Conservation (phyloP, 2,329 filamentous ascomycete species). For the Cordyceps pruinosa region DNA sequence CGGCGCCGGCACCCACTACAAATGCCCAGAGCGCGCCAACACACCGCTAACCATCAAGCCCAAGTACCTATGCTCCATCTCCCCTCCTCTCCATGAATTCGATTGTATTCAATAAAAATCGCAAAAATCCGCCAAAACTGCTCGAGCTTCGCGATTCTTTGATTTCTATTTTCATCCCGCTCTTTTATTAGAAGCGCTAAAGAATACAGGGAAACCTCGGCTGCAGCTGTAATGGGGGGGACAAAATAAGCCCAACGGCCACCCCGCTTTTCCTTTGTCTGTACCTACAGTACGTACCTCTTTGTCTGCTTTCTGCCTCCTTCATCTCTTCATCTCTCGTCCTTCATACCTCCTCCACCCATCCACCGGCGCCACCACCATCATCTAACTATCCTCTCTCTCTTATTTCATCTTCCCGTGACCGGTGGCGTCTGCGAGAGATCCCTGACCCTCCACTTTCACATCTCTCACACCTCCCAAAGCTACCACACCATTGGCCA, state of each 20-base stretch:
- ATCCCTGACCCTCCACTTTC: not conserved
- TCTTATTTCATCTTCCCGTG: not conserved
- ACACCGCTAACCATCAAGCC: conserved; percentile 1
- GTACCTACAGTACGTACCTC: not conserved
- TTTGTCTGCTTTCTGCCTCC: not conserved
- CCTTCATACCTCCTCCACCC: not conserved
- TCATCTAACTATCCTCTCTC: not conserved
- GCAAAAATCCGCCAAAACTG: not conserved
- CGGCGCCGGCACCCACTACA: not conserved
- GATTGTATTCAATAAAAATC: not conserved
- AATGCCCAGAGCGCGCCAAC: not conserved
- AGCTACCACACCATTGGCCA: not conserved
- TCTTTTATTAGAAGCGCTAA: too few species aligned
- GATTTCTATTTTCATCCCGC: not conserved
- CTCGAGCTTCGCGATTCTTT: too few species aligned
- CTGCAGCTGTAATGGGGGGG: too few species aligned
- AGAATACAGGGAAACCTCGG: too few species aligned
- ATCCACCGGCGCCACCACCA: not conserved
- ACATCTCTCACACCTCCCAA: not conserved
- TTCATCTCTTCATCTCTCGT: not conserved
- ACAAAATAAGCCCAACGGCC: not conserved
- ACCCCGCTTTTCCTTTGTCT: not conserved
- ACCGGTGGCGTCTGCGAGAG: not conserved
- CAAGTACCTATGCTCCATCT: not conserved
- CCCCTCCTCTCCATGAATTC: not conserved